Base-by-base conservation (phyloP, 257 asterid genomes). In the Cruciata laevipes region DNA sequence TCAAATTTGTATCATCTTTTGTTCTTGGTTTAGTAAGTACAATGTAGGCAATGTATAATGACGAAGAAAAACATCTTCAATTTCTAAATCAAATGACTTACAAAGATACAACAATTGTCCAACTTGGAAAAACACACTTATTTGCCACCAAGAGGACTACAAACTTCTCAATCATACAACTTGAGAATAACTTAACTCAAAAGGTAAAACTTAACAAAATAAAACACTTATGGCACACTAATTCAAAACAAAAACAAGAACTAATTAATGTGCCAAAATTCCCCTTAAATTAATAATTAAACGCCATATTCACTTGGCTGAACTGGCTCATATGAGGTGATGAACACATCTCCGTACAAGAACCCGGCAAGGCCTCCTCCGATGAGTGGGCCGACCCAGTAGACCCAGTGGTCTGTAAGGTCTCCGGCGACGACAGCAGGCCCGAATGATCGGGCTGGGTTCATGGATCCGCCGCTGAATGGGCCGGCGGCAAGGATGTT, bases 341-440 rank as follows among this genome's bases (percentile, higher is more conserved):
- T 87, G 35, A 83, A 87, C 21, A 87, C 59, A 67, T 80, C 88
- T 24, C 89, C 88, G 35, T 87, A 78, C 14, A 84, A 61, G 10
- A 88, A 75, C 40, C 96, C 94, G 24, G 91, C 96, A n/a, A 88
- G 78, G 52, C 83, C 94, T 20, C 96, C 91, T 23, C 96, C 96
- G 30, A 88, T 80, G 5, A 88, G 89, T 70, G 96, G 96, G 73
- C 96, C 91, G 23, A 73, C 81, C 96, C 96, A 88, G 25, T 88
- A 88, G 70, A 86, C 79, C 94, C 96, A 84, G 56, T 55, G 82
- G 11, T 77, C 76, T 0, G 83, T 73, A 63, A 88, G 82, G 71
- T 86, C 82, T 13, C 87, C 96, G 0, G 73, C 71, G 0, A 82
- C 90, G 3, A 83, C 89, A 0, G 96, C 88, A 0, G 93, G 96